These are phyloP conservation scores for Paramarasmius palmivorus DNA, from an alignment of 1,284 basidiomycete genomes.

Conservation along the genomic window DNA sequence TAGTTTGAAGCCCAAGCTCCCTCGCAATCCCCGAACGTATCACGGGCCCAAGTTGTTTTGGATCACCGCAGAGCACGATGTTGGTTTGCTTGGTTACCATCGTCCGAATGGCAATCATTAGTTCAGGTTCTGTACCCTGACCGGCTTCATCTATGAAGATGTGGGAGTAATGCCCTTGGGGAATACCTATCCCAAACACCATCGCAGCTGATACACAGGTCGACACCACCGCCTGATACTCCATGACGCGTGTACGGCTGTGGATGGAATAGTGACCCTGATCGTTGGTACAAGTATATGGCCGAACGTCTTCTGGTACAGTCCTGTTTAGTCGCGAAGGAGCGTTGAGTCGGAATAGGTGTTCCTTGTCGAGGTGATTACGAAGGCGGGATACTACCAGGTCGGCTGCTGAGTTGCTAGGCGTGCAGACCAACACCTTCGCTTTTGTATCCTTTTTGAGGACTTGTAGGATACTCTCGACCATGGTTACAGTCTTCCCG, in stretches of 20 bases:
- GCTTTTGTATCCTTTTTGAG: constrained; percentile 41
- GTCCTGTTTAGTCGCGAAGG: constrained; percentile 49
- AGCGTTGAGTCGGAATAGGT: constrained; percentile 65
- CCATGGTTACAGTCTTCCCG: constrained; percentile 68
- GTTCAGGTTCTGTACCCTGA: constrained; percentile 64
- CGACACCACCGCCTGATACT: constrained; percentile 56
- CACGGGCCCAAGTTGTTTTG: constrained; percentile 63
- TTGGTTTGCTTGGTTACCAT: constrained; percentile 53
- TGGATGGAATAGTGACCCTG: constrained; percentile 51
- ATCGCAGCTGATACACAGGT: constrained; percentile 65
- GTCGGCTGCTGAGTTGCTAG: constrained; percentile 62
- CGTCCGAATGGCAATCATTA: constrained; percentile 55
- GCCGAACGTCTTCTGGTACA: constrained; percentile 43
- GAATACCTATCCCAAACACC: constrained; percentile 53
- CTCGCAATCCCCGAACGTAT: constrained; percentile 51
- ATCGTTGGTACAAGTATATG: constrained; percentile 39
- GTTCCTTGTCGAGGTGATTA: constrained; percentile 26
- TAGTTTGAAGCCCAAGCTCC: constrained; percentile 49
- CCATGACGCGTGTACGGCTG: constrained; percentile 36
- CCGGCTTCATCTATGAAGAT: constrained; percentile 73
- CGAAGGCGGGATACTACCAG: constrained; percentile 45
- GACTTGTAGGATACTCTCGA: constrained; percentile 65
- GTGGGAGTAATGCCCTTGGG: constrained; percentile 57
- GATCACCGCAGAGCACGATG: constrained; percentile 60
- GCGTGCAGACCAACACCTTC: constrained; percentile 63